Evolutionary conservation across 2,329 filamentous ascomycete species (phyloP), one percentile per base, ranked within the genome.

Genomic region (Endoconidiophora polonica): DNA sequence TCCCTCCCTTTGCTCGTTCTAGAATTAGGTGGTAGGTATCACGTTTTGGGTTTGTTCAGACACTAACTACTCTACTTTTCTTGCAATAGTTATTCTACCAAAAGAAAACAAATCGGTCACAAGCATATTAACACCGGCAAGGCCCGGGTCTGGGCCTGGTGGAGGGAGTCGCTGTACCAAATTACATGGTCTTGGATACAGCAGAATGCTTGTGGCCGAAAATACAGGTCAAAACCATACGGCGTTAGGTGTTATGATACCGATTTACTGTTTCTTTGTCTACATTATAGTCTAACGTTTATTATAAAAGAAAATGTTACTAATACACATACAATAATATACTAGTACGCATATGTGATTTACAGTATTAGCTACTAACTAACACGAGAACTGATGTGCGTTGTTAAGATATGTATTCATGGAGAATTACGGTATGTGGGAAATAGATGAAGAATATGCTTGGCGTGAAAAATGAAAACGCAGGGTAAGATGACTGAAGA

Each of bases 101-200:
- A 68, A 79, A 79, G 65, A 79, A 79, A 67, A 78, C 75, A 57
- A 78, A 78, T 71, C 72, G 75, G 61, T 67, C 68, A 50, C 52
- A 50, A 54, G 69, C 69, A 61, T 77, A 76, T 62, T 78, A 76
- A 63, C 66, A 61, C 56, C 47, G 54, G 54, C 57, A 65, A 58
- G 60, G 68, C 70, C 71, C 66, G 68, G 71, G 71, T 23, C 41
- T 48, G 46, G 46, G 39, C 46, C 46, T 41, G 39, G 38, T 26
- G n/a, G 6, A 43, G 9, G 9, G 29, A 5, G 29, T 22, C 12
- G 20, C n/a, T 23, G 22, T 22, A 40, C 40, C 26, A 18, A 26
- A 7, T 20, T 9, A 18, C 18, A 16, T 26, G 12, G 12, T 43
- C 22, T 23, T 22, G 41, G 41, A 5, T 20, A 22, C 22, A 23